These are phyloP conservation scores for Hypomontagnella submonticulosa DNA, from an alignment of 495 filamentous ascomycete species.

Conservation along the genomic window DNA sequence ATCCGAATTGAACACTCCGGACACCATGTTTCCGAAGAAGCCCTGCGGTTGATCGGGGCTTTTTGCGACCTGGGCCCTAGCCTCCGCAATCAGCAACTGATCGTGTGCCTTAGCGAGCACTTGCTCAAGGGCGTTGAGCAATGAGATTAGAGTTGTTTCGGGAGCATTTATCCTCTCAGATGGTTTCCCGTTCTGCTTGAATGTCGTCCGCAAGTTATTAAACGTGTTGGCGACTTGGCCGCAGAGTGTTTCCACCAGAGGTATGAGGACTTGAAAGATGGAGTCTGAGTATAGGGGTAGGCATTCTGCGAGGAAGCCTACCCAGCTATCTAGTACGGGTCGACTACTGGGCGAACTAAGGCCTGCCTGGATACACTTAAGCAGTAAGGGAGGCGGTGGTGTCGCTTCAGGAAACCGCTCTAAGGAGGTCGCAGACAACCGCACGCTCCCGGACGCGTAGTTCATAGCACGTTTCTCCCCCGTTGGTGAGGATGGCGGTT, in stretches of 20 bases:
- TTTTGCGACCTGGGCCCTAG: slow-evolving; percentile 72
- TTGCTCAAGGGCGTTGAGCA: slow-evolving; percentile 90
- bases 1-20: slow-evolving; percentile 87
- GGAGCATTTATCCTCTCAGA: slow-evolving; percentile 56
- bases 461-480: slow-evolving; percentile 54
- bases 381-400: slow-evolving; percentile 75
- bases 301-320: slow-evolving; percentile 84
- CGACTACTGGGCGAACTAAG: slow-evolving; percentile 80
- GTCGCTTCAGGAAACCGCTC: slow-evolving; percentile 50
- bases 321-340: slow-evolving; percentile 88
- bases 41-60: slow-evolving; percentile 86
- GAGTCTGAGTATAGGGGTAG: slow-evolving; percentile 82
- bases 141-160: slow-evolving; percentile 75
- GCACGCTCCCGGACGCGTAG: slow-evolving; percentile 45
- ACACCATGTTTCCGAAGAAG: slow-evolving; percentile 97
- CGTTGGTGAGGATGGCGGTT: slow-evolving; percentile 56
- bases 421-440: slow-evolving; percentile 31
- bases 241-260: slow-evolving; percentile 89
- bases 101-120: slow-evolving; percentile 90
- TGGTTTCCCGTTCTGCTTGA: slow-evolving; percentile 55
- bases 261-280: slow-evolving; percentile 90
- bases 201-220: slow-evolving; percentile 66
- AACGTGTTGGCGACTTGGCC: slow-evolving; percentile 78
- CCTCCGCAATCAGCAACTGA: slow-evolving; percentile 78
- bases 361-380: slow-evolving; percentile 84